Percentiles rank a stretch among this genome's conserved stretches.
phyloP scores from a whole-genome alignment of 257 asterid genomes.

The Euphrasia confusa region DNA sequence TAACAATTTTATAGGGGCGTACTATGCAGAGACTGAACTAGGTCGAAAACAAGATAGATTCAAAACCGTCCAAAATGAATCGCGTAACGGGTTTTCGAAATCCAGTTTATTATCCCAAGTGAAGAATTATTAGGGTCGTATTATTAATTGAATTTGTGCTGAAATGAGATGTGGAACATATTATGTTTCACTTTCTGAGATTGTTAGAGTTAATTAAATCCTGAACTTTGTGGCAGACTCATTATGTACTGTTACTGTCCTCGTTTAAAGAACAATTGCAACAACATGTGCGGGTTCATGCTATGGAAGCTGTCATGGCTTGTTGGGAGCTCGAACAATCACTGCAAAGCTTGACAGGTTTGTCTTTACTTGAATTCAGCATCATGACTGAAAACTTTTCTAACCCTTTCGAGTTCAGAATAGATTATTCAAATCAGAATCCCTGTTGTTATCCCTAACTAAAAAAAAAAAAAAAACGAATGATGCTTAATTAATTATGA shows the following conservation, averaged over 20 bases:
- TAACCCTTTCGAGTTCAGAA: background rate
- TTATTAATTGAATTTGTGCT: background rate
- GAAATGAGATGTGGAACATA: background rate
- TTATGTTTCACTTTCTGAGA: too few species aligned
- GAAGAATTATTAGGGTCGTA: background rate
- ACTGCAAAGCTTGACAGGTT: slow-evolving; percentile 93
- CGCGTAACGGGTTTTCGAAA: too few species aligned
- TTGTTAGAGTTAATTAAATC: background rate
- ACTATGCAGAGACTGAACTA: too few species aligned
- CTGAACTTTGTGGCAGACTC: slow-evolving; percentile 52
- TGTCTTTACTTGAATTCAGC: background rate
- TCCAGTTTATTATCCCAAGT: too few species aligned
- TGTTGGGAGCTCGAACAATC: slow-evolving; percentile 99
- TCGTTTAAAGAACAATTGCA: slow-evolving; percentile 97
- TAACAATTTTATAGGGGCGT: background rate
- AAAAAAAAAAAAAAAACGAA: too few species aligned
- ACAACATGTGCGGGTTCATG: slow-evolving; percentile 97
- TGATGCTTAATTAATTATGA: too few species aligned
- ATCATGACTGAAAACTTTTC: background rate
- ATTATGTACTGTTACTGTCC: slow-evolving; percentile 86
- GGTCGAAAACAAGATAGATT: background rate
- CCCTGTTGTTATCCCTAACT: too few species aligned
- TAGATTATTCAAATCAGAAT: background rate
- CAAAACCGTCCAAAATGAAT: too few species aligned
- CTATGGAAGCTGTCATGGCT: slow-evolving; percentile 99